Evolutionary conservation across 2,329 filamentous ascomycete genomes (phyloP), one percentile per base, ranked within the genome.

Genomic region (Rhexocercosporidium sp.): DNA sequence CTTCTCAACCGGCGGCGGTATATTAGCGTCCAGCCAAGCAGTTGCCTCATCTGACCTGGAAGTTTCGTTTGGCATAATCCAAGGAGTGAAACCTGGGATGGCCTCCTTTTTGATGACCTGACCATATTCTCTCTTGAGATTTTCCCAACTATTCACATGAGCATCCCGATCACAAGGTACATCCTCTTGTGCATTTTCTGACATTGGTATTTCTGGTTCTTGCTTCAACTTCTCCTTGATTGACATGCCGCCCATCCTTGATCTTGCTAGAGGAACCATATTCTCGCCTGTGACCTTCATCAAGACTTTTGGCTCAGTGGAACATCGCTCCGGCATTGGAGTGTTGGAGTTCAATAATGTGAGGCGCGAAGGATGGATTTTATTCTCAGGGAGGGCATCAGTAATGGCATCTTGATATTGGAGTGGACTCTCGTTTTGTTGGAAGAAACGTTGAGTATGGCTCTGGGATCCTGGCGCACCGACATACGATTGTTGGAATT

Each of bases 211-310:
- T 1, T 27, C 54, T 8, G 4, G 1, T 12, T 57, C 54, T 4
- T 39, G 34, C 34, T 57, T 57, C n/a, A 25, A 12, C 7, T 20
- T 20, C 2, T 18, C 20, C 14, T 16, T 9, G 11, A 22, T 5
- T 16, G 22, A 3, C 14, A 34, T 37, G 11, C n/a, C 11, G 3
- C 31, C 20, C 11, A 57, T 25, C 20, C 54, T 39, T 7, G 54
- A 41, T 4, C 20, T 41, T 14, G 20, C 34, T 41, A 57, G 2
- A 14, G 54, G 54, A 18, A 57, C 54, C 54, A 57, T 39, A 14
- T 57, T 57, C 54, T 57, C 54, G 16, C 54, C 54, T 18, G 54
- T 57, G 18, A 57, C 54, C 54, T 57, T 57, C 54, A 57, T 57
- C 54, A 57, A 39, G 20, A 57, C 54, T 25, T 39, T 37, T 41